A percentile compares a stretch with the other conserved stretches of the same genome.
These are phyloP conservation scores for Colletotrichum orchidophilum DNA, from an alignment of 2,329 filamentous ascomycete species.

Conservation along the genomic window DNA sequence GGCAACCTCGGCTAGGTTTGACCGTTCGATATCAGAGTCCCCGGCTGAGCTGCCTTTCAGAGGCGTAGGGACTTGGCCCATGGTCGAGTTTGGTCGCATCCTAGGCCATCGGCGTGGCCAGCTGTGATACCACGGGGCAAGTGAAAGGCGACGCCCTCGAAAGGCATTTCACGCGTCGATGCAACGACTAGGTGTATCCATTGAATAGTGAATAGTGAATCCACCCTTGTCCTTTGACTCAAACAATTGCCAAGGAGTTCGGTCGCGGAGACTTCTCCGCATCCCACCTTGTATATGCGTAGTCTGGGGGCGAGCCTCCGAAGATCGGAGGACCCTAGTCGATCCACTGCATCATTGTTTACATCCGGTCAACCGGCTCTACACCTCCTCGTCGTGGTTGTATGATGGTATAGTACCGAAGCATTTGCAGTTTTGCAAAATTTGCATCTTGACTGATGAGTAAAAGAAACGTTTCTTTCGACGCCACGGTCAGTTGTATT, in stretches of 20 bases:
- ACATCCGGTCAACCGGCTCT: background rate
- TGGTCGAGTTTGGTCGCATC: background rate
- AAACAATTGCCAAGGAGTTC: background rate
- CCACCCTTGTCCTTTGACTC: background rate
- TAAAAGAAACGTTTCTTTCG: no score
- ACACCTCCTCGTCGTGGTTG: background rate
- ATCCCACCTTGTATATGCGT: background rate
- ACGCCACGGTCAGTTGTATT: no score
- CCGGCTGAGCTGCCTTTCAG: constrained; percentile 1
- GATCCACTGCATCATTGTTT: background rate
- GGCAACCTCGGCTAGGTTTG: constrained; percentile 1
- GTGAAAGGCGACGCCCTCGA: background rate
- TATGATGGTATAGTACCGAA: no score
- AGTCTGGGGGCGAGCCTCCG: constrained; percentile 14
- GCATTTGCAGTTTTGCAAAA: no score
- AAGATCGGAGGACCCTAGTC: constrained; percentile 10
- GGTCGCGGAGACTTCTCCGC: constrained; percentile 18
- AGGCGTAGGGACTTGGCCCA: background rate
- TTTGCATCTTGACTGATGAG: no score
- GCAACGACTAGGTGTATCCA: background rate
- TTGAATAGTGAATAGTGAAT: no score
- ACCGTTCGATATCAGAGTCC: background rate
- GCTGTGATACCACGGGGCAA: background rate
- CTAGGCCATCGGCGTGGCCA: background rate
- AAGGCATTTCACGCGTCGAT: background rate